Evolutionary conservation across 352 stramenopile genomes (phyloP), one percentile per base, ranked within the genome.

Genomic region (Phytophthora kernoviae): DNA sequence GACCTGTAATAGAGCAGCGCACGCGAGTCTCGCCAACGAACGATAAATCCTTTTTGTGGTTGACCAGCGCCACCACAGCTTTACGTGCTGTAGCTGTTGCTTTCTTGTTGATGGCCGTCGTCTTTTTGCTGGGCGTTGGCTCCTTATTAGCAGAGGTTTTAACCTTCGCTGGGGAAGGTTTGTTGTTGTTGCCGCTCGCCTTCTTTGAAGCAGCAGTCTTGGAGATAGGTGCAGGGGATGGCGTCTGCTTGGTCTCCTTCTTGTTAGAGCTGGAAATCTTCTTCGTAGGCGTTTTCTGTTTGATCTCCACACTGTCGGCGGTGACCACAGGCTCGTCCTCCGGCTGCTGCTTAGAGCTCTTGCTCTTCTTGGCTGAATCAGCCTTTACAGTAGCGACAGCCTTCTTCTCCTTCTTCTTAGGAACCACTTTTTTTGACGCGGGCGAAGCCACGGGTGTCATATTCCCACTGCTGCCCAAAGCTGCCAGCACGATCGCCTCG

Each of bases 1-100:
- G 81, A 10, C 77, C 69, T 2, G 81, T 91, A 5, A 72, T 82
- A 15, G 62, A 72, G 63, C 81, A 91, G 27, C 77, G 76, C 39
- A 91, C 79, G 15, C 75, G 72, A 15, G 73, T 61, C 2, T 87
- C 73, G 11, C 65, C 65, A 27, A 70, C 44, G 58, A 84, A 86
- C 34, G 65, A 70, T 22, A 91, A 21, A 43, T 88, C 79, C 21
- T 49, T 36, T 33, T 40, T 33, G 4, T 70, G 72, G 10, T 65
- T 64, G 12, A 91, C 77, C 10, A 91, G 64, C 18, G 56, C 62
- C 41, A 75, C 70, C 22, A 90, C 68, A 14, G 61, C 55, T 17
- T 68, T 70, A 20, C 58, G 54, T 24, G 61, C 39, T 33, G 60
- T 60, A 18, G 27, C 10, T n/a, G 52, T 47, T 9, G 48, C 42